These are phyloP conservation scores for Russula emetica DNA, from an alignment of 768 basidiomycete genomes.

Conservation along the genomic window DNA sequence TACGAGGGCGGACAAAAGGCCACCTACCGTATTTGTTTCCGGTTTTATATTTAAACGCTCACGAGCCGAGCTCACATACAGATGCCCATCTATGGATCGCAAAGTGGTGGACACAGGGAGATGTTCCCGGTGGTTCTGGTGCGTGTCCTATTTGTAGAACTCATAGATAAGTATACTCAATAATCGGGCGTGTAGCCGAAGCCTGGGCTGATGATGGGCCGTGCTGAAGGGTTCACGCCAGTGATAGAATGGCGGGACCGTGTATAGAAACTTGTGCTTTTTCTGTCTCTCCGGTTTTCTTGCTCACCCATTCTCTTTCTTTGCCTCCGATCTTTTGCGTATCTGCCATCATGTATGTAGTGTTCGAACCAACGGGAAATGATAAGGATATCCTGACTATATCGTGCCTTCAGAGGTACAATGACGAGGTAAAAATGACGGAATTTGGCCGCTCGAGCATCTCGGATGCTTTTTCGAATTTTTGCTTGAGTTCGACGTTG, in stretches of 20 bases:
- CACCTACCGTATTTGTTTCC: constrained; percentile 41
- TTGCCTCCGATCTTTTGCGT: background rate
- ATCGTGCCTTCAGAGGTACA: constrained; percentile 55
- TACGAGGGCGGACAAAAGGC: constrained; percentile 47
- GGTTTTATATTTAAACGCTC: background rate
- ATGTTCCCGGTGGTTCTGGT: constrained; percentile 52
- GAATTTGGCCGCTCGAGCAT: constrained; percentile 93
- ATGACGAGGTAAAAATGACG: constrained; percentile 84
- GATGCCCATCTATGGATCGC: constrained; percentile 55
- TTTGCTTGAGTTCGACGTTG: constrained; percentile 87
- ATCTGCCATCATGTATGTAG: background rate
- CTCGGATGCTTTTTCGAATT: constrained; percentile 87
- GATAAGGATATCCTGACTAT: background rate
- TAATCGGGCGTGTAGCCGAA: constrained; percentile 38
- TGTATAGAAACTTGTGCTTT: background rate
- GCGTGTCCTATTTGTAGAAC: constrained; percentile 30
- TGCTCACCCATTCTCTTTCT: background rate
- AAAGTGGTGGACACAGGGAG: constrained; percentile 59
- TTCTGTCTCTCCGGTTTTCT: background rate
- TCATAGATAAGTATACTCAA: constrained; percentile 3
- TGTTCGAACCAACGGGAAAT: background rate
- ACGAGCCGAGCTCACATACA: constrained; percentile 26
- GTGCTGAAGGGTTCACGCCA: constrained; percentile 34
- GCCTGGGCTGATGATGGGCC: constrained; percentile 52
- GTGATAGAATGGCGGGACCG: background rate